Evolutionary conservation across 83 land plant genomes (phyloP).

Genomic region (Picea engelmannii): DNA sequence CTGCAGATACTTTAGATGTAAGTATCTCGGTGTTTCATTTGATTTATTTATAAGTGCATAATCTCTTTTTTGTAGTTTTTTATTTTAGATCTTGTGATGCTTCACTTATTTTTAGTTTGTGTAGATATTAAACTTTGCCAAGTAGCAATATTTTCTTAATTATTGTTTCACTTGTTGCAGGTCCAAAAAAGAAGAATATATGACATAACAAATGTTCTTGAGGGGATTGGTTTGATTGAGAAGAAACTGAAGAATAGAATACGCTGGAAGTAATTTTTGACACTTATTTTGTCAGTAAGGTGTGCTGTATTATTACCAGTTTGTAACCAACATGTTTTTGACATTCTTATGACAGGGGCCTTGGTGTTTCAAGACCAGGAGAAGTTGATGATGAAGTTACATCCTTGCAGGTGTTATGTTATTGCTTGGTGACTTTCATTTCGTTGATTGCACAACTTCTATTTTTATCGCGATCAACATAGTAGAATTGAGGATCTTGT

Average conservation of each 20-base stretch:
- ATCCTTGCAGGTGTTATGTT: slow-evolving; percentile 52
- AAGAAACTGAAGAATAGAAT: slow-evolving; percentile 92
- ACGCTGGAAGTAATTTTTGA: slow-evolving; percentile 74
- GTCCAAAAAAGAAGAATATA: slow-evolving; percentile 95
- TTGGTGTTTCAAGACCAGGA: slow-evolving; percentile 60
- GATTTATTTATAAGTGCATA: not conserved
- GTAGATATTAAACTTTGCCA: not conserved
- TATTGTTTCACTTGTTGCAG: slow-evolving; percentile 29
- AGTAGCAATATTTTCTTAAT: not conserved
- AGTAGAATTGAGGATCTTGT: not conserved
- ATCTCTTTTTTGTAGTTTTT: not conserved
- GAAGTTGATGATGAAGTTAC: slow-evolving; percentile 49
- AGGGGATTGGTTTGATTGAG: slow-evolving; percentile 97
- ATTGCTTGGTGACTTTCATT: not conserved
- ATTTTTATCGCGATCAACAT: not conserved
- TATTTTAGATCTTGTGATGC: not conserved
- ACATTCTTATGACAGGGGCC: slow-evolving; percentile 58
- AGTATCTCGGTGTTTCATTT: slow-evolving; percentile 1
- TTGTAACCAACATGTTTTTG: not conserved
- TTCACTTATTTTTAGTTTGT: not conserved
- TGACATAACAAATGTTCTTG: slow-evolving; percentile 96
- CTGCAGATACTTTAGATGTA: slow-evolving; percentile 86
- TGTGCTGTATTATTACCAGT: not conserved
- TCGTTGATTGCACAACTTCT: slow-evolving; percentile 5
- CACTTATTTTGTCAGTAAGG: not conserved